phyloP scores from a whole-genome alignment of 495 filamentous ascomycete species.

The Lindgomyces ingoldianus region DNA sequence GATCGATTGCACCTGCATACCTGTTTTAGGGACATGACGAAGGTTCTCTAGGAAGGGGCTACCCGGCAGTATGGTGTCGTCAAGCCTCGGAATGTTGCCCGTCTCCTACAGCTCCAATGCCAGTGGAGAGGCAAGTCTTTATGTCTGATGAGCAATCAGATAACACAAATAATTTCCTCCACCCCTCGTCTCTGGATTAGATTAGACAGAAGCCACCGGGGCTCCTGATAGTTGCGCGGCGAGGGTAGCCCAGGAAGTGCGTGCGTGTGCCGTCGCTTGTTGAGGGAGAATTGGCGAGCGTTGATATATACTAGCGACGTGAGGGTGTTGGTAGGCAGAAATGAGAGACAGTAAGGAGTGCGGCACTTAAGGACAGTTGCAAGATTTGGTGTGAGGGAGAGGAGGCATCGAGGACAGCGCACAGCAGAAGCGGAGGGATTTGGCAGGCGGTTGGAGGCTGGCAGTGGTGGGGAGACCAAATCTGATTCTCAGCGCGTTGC shows the following conservation, averaged over 20 bases:
- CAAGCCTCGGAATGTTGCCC: constrained; percentile 13
- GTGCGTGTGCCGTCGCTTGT: background rate
- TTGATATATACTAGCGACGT: background rate
- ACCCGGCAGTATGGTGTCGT: constrained; percentile 39
- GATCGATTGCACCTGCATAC: constrained; percentile 20
- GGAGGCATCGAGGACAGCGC: constrained; percentile 26
- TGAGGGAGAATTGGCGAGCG: background rate
- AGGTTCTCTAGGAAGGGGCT: constrained; percentile 19
- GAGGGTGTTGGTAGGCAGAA: background rate
- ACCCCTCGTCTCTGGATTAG: background rate
- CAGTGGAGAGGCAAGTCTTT: background rate
- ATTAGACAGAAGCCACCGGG: background rate
- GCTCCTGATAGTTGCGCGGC: background rate
- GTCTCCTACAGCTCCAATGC: constrained; percentile 10
- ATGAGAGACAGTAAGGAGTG: constrained; percentile 25
- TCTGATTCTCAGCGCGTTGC: constrained; percentile 33
- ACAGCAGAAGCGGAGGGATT: constrained; percentile 24
- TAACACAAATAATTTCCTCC: background rate
- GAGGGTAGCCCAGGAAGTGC: background rate
- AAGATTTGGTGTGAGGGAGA: constrained; percentile 19
- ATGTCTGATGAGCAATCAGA: constrained; percentile 13
- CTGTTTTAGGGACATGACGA: constrained; percentile 43
- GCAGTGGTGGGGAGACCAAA: constrained; percentile 30
- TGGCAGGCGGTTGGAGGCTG: constrained; percentile 28
- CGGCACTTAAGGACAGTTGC: constrained; percentile 35